These are phyloP conservation scores for Trichoderma semiorbis DNA, from an alignment of 2,329 filamentous ascomycete genomes.

Conservation along the genomic window DNA sequence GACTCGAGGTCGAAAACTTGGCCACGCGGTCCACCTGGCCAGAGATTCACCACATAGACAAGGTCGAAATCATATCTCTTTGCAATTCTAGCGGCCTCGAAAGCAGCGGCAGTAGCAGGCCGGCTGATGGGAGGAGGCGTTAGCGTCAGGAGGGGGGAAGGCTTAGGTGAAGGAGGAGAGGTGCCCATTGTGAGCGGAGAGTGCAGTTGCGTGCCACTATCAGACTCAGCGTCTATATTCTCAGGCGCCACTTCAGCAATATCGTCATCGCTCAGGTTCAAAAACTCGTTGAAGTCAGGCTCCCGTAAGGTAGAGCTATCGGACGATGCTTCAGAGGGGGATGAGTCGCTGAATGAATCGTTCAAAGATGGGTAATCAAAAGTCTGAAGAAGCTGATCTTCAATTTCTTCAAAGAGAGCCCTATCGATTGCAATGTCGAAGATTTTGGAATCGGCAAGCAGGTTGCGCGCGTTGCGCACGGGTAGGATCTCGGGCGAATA, in stretches of 20 bases:
- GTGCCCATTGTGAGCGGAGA: constrained; percentile 23
- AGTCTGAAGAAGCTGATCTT: constrained; percentile 27
- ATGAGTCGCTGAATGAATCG: constrained; percentile 31
- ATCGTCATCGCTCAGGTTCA: constrained; percentile 54
- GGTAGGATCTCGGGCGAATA: constrained; percentile 32
- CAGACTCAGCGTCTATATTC: constrained; percentile 18
- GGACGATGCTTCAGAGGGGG: constrained; percentile 29
- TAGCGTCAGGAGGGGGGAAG: constrained; percentile 40
- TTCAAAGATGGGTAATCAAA: constrained; percentile 27
- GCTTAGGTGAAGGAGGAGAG: constrained; percentile 25
- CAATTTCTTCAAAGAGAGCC: constrained; percentile 26
- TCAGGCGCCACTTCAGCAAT: constrained; percentile 46
- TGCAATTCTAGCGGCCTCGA: constrained; percentile 54
- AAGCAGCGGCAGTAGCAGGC: constrained; percentile 47
- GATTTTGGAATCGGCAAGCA: constrained; percentile 28
- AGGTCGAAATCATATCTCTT: constrained; percentile 55
- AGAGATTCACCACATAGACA: constrained; percentile 57
- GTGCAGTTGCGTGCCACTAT: constrained; percentile 14
- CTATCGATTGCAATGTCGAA: constrained; percentile 29
- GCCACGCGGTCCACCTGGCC: constrained; percentile 39
- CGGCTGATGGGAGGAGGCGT: constrained; percentile 43
- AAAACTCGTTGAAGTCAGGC: constrained; percentile 52
- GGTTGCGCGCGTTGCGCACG: constrained; percentile 23
- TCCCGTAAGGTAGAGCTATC: constrained; percentile 43
- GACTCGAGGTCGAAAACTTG: constrained; percentile 17